Conservation (phyloP, 805 yeast species). For the Starmerella cellae region DNA sequence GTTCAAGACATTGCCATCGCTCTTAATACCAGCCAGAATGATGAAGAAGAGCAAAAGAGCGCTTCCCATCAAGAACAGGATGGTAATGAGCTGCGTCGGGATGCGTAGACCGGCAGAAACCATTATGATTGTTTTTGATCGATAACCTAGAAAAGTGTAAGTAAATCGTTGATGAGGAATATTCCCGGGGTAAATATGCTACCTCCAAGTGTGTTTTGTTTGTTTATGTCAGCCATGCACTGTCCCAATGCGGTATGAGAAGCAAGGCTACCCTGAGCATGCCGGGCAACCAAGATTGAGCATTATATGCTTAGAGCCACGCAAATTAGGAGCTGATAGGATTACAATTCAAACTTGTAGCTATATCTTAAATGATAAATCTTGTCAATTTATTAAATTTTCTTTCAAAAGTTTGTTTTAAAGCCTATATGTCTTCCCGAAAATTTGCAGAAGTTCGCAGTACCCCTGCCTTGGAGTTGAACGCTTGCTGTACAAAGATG, state of each 20-base stretch:
- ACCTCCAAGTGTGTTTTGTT: not conserved
- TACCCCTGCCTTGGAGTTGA: not conserved
- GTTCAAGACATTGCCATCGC: constrained; percentile 41
- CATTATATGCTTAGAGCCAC: no score
- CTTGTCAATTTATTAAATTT: no score
- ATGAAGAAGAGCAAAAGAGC: constrained; percentile 46
- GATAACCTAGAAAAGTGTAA: not conserved
- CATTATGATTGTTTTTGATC: constrained; percentile 1
- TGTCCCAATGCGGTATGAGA: constrained; percentile 2
- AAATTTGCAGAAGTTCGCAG: not conserved
- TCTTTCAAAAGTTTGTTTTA: not conserved
- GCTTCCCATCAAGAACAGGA: constrained; percentile 33
- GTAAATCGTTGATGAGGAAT: not conserved
- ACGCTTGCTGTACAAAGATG: not conserved
- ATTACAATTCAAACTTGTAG: no score
- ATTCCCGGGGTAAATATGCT: not conserved
- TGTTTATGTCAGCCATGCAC: constrained; percentile 2
- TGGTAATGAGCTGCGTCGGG: constrained; percentile 15
- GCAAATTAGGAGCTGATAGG: no score
- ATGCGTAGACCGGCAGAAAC: constrained; percentile 9
- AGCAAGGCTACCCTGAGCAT: constrained; percentile 2
- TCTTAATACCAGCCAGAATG: constrained; percentile 45
- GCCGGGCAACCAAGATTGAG: not conserved
- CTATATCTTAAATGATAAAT: no score
- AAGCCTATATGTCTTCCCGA: not conserved